phyloP scores from a whole-genome alignment of 2,329 filamentous ascomycete species.

The Pestalotiopsis sp. region DNA sequence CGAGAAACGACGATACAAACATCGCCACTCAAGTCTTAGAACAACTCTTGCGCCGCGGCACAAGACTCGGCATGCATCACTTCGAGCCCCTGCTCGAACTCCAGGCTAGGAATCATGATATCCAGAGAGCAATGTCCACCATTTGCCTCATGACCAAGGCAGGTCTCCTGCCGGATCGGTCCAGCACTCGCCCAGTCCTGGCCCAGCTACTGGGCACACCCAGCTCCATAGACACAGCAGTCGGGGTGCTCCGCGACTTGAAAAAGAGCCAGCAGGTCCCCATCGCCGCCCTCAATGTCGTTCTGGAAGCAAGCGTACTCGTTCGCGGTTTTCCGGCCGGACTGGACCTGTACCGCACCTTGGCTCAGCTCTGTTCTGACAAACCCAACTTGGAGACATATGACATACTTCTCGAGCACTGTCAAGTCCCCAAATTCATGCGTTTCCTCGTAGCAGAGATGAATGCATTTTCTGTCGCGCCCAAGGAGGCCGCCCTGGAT shows the following conservation, averaged over 20 bases:
- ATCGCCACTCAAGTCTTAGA: slow-evolving; percentile 75
- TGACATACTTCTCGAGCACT: slow-evolving; percentile 33
- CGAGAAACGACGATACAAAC: slow-evolving; percentile 66
- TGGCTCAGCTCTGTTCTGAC: slow-evolving; percentile 36
- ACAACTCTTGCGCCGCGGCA: slow-evolving; percentile 60
- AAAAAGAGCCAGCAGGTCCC: slow-evolving; percentile 40
- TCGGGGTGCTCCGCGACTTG: slow-evolving; percentile 59
- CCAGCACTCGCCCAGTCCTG: slow-evolving; percentile 67
- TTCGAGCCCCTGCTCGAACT: slow-evolving; percentile 80
- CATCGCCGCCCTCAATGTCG: slow-evolving; percentile 41
- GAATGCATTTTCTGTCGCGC: slow-evolving; percentile 35
- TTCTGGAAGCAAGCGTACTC: slow-evolving; percentile 37
- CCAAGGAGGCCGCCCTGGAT: slow-evolving; percentile 31
- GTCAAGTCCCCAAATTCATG: slow-evolving; percentile 30
- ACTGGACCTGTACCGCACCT: slow-evolving; percentile 38
- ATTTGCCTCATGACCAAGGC: slow-evolving; percentile 74
- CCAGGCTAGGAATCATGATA: slow-evolving; percentile 62
- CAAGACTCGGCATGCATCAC: slow-evolving; percentile 65
- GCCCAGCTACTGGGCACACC: slow-evolving; percentile 52
- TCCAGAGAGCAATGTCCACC: slow-evolving; percentile 68
- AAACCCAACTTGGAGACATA: slow-evolving; percentile 40
- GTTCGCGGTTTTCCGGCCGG: slow-evolving; percentile 28
- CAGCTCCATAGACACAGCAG: slow-evolving; percentile 50
- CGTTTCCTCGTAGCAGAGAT: slow-evolving; percentile 40
- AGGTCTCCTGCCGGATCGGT: slow-evolving; percentile 57